Evolutionary conservation across 2,329 filamentous ascomycete species (phyloP).

Genomic region (Xylaria sp.): DNA sequence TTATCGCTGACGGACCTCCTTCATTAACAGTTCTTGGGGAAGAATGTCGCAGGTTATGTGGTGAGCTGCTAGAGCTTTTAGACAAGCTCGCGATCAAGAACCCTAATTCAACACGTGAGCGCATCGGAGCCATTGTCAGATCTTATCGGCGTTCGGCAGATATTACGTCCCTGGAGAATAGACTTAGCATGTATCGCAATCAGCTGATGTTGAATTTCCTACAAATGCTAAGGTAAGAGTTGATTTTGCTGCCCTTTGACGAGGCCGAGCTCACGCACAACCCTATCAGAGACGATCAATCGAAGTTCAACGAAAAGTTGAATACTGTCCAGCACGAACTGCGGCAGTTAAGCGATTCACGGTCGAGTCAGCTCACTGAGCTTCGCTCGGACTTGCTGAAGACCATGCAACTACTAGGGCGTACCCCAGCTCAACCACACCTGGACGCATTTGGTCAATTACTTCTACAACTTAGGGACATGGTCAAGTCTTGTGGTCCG

Average conservation of each 20-base stretch:
- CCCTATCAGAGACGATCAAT: not conserved
- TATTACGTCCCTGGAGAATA: conserved; percentile 3
- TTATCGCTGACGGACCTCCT: not conserved
- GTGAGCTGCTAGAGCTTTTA: not conserved
- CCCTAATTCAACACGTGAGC: not conserved
- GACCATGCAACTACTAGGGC: not conserved
- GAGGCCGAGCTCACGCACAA: too few relatives aligned
- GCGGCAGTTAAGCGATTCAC: not conserved
- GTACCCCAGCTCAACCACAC: not conserved
- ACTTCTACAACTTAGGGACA: not conserved
- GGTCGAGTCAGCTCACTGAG: conserved; percentile 5
- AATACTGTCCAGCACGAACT: not conserved
- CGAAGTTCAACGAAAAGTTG: not conserved
- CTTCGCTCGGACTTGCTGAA: not conserved
- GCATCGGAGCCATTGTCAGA: not conserved
- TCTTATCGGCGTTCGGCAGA: not conserved
- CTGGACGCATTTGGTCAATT: not conserved
- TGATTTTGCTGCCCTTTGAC: not conserved
- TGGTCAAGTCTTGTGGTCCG: not conserved
- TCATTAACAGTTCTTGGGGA: not conserved
- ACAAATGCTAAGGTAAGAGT: conserved; percentile 1
- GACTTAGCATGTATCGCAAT: not conserved
- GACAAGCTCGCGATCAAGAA: conserved; percentile 2
- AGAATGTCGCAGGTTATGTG: not conserved
- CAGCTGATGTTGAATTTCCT: conserved; percentile 1